Percentiles rank a stretch among this genome's conserved stretches.
These are phyloP conservation scores for Neurospora cerealis DNA, from an alignment of 495 filamentous ascomycete genomes.

Conservation along the genomic window DNA sequence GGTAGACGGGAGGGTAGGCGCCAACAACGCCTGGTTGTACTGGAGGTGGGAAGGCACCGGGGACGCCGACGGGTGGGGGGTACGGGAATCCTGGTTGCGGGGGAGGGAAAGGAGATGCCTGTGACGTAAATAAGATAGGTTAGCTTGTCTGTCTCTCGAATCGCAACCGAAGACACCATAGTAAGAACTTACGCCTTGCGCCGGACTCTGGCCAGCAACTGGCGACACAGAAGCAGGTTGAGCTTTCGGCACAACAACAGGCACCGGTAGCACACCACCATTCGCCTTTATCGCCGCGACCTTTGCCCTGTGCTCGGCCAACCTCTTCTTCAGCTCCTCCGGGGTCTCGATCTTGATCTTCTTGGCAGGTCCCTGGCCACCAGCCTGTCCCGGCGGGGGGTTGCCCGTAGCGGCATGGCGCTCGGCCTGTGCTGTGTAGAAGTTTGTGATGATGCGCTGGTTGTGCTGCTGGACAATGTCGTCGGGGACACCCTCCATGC, in stretches of 20 bases:
- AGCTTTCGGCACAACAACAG: background rate
- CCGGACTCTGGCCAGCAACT: slow-evolving; percentile 43
- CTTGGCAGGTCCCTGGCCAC: slow-evolving; percentile 50
- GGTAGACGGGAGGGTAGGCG: slow-evolving; percentile 22
- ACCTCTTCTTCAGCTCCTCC: slow-evolving; percentile 69
- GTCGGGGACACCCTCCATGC: slow-evolving; percentile 93
- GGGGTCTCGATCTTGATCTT: slow-evolving; percentile 70
- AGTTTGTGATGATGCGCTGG: slow-evolving; percentile 72
- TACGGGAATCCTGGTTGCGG: slow-evolving; percentile 30
- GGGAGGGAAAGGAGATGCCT: slow-evolving; percentile 34
- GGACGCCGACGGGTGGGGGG: slow-evolving; percentile 5
- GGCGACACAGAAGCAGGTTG: slow-evolving; percentile 39
- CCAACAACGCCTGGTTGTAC: slow-evolving; percentile 19
- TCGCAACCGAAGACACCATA: slow-evolving; percentile 32
- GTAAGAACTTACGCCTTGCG: slow-evolving; percentile 42
- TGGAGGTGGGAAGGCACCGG: slow-evolving; percentile 21
- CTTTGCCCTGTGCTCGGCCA: slow-evolving; percentile 71
- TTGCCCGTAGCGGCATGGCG: slow-evolving; percentile 77
- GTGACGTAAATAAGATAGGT: background rate
- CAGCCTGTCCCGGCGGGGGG: slow-evolving; percentile 49
- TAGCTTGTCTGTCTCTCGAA: background rate
- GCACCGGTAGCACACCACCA: background rate
- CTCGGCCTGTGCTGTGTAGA: slow-evolving; percentile 76
- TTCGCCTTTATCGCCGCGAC: slow-evolving; percentile 46
- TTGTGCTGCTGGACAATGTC: slow-evolving; percentile 73